Conservation (phyloP, 2,329 filamentous ascomycete genomes). For the Penicillium oxalicum region DNA sequence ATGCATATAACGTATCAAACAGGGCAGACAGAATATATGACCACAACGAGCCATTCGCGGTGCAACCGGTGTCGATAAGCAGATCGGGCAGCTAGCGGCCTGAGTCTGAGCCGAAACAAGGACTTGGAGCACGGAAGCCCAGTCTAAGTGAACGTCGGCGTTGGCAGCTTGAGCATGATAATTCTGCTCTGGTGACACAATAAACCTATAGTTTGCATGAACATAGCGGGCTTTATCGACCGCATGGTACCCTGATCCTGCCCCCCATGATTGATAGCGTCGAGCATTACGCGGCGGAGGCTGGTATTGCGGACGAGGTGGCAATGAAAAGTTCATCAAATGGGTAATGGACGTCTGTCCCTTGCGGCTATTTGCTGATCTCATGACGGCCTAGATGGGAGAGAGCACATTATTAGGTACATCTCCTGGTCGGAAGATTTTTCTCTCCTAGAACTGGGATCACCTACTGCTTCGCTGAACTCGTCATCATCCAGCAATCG, state of each 20-base stretch:
- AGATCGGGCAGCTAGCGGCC: constrained; percentile 84
- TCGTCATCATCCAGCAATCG: constrained; percentile 74
- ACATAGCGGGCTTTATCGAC: constrained; percentile 88
- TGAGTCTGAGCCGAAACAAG: constrained; percentile 87
- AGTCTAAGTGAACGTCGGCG: constrained; percentile 83
- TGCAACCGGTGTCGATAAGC: constrained; percentile 83
- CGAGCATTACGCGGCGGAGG: constrained; percentile 57
- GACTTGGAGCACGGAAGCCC: constrained; percentile 85
- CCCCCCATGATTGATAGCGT: constrained; percentile 72
- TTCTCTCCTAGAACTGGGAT: background rate
- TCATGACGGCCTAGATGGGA: constrained; percentile 52
- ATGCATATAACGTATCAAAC: constrained; percentile 92
- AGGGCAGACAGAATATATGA: constrained; percentile 93
- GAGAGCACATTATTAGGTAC: constrained; percentile 9
- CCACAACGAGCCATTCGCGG: constrained; percentile 96
- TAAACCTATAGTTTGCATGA: constrained; percentile 95
- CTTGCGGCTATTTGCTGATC: constrained; percentile 63
- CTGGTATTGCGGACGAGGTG: constrained; percentile 60
- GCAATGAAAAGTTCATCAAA: constrained; percentile 82
- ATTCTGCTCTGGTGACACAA: constrained; percentile 74
- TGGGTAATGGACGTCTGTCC: constrained; percentile 97
- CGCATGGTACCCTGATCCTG: constrained; percentile 83
- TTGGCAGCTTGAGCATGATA: constrained; percentile 78
- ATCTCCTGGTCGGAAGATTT: background rate
- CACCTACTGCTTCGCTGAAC: constrained; percentile 72